These are phyloP conservation scores for Talaromyces borbonicus DNA, from an alignment of 495 filamentous ascomycete species.

Conservation along the genomic window DNA sequence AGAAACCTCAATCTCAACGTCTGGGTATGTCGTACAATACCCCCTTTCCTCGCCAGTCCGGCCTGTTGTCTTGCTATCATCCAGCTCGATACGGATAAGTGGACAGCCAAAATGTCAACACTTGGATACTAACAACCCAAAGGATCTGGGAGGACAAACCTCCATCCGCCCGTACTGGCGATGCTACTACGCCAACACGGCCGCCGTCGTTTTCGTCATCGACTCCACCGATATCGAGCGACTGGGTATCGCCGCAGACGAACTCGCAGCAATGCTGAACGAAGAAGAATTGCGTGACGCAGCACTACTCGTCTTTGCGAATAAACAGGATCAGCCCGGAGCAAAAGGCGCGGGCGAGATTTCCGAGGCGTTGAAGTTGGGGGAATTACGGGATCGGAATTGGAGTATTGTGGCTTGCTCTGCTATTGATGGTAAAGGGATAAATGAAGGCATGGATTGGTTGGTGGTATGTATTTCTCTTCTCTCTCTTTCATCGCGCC, in stretches of 20 bases:
- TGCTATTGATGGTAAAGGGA: slow-evolving; percentile 88
- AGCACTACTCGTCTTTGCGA: slow-evolving; percentile 88
- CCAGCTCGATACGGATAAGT: not conserved
- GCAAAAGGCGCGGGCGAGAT: slow-evolving; percentile 96
- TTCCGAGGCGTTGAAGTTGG: slow-evolving; percentile 79
- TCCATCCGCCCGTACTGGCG: slow-evolving; percentile 97
- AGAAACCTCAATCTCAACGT: slow-evolving; percentile 97
- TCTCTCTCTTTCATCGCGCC: not conserved
- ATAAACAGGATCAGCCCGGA: slow-evolving; percentile 97
- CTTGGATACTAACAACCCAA: not conserved
- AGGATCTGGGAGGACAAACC: slow-evolving; percentile 95
- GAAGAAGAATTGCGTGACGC: slow-evolving; percentile 95
- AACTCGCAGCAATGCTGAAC: slow-evolving; percentile 88
- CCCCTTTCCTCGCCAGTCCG: no score
- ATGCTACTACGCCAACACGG: slow-evolving; percentile 98
- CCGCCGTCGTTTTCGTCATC: slow-evolving; percentile 97
- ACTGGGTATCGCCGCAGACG: slow-evolving; percentile 81
- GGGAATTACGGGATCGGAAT: slow-evolving; percentile 87
- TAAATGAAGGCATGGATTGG: slow-evolving; percentile 98
- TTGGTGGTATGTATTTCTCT: slow-evolving; percentile 64
- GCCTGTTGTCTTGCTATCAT: no score
- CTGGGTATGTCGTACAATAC: no score
- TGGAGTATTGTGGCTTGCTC: slow-evolving; percentile 98
- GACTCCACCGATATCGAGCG: slow-evolving; percentile 96
- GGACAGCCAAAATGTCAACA: not conserved